Conservation (phyloP, 2,329 filamentous ascomycete species). For the Rhynchosporium agropyri region DNA sequence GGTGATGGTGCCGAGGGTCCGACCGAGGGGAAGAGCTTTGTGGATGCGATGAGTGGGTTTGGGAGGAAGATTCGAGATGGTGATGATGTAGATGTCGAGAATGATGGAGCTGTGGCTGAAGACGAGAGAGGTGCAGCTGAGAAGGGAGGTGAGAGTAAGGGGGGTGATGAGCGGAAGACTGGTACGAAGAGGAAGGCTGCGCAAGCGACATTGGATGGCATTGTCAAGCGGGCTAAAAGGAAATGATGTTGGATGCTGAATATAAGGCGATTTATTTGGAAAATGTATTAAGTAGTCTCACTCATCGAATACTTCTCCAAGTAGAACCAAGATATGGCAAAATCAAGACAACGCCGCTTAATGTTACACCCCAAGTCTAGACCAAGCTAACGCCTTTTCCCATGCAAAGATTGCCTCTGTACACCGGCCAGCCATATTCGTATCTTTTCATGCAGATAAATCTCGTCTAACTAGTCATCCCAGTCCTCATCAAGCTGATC, state of each 20-base stretch:
- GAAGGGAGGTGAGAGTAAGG: slow-evolving; percentile 27
- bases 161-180: slow-evolving; percentile 19
- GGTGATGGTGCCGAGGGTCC: slow-evolving; percentile 43
- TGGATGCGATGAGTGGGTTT: slow-evolving; percentile 24
- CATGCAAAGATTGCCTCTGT: slow-evolving; percentile 8
- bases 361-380: slow-evolving; percentile 18
- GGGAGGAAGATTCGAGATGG: slow-evolving; percentile 18
- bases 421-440: slow-evolving; percentile 6
- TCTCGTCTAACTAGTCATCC: slow-evolving; percentile 66
- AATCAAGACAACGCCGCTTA: slow-evolving; percentile 6
- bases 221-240: slow-evolving; percentile 33
- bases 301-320: neutral
- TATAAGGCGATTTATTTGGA: neutral
- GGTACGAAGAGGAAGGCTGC: slow-evolving; percentile 27
- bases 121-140: slow-evolving; percentile 25
- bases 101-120: slow-evolving; percentile 27
- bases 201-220: slow-evolving; percentile 34
- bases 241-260: neutral
- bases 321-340: slow-evolving; percentile 2
- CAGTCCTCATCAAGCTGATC: slow-evolving; percentile 97
- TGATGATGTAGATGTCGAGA: slow-evolving; percentile 16
- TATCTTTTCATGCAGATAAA: neutral
- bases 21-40: slow-evolving; percentile 27
- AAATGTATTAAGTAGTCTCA: neutral
- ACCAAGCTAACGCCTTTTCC: slow-evolving; percentile 8